Evolutionary conservation across 306 rosid genomes (phyloP).

Genomic region (Hippophae tibetana): DNA sequence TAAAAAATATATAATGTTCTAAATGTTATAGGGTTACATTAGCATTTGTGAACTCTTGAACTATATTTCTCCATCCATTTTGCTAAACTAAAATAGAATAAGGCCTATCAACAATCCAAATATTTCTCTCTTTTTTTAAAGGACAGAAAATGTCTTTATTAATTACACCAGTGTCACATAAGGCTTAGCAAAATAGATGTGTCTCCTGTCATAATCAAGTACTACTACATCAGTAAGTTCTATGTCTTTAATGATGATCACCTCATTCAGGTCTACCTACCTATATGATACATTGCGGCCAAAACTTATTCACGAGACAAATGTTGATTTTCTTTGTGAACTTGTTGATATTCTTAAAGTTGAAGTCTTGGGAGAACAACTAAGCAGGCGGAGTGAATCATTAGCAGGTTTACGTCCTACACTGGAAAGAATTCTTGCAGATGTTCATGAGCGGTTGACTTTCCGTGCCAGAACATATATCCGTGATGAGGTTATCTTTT

Average conservation of each 20-base stretch:
- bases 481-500: conserved; percentile 67
- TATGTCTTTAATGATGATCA: conserved; percentile 1
- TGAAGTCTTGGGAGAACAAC: conserved; percentile 84
- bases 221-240: neutral
- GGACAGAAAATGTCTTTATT: no score
- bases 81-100: no score
- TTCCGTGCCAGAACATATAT: conserved; percentile 94
- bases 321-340: conserved; percentile 84
- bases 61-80: no score
- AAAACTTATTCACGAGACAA: conserved; percentile 90
- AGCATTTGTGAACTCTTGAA: no score
- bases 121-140: no score
- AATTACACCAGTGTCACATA: no score
- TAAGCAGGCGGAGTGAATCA: conserved; percentile 65
- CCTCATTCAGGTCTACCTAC: conserved; percentile 70
- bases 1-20: no score
- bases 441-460: conserved; percentile 90
- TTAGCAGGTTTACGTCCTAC: conserved; percentile 81
- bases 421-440: conserved; percentile 88
- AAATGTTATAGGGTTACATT: no score
- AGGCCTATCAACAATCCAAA: no score
- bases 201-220: neutral
- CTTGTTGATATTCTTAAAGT: conserved; percentile 91
- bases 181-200: neutral
- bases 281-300: conserved; percentile 90